Percentiles rank a stretch among this genome's conserved stretches.
Conservation (phyloP, 441 rosid genomes). For the Metrosideros polymorpha region DNA sequence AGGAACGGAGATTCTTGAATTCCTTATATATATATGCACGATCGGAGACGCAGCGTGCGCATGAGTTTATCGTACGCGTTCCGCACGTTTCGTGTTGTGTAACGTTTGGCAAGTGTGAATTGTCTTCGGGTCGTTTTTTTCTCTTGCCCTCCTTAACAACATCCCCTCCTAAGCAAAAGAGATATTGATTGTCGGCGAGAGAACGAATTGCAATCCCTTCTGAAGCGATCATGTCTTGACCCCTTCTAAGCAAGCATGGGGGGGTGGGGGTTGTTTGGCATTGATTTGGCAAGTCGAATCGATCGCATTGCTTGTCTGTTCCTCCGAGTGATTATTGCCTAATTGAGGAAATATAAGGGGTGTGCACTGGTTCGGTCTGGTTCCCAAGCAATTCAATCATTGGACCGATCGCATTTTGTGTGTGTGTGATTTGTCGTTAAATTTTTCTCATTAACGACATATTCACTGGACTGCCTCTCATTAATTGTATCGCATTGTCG, state of each 20-base stretch:
- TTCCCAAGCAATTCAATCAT: no score
- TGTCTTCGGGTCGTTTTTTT: not conserved
- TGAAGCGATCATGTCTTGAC: not conserved
- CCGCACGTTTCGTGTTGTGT: not conserved
- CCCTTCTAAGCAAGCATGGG: not conserved
- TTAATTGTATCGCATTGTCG: no score
- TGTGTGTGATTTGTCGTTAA: no score
- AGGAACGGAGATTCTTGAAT: not conserved
- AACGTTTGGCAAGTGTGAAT: not conserved
- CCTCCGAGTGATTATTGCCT: no score
- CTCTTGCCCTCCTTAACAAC: no score
- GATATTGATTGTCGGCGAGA: not conserved
- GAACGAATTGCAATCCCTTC: not conserved
- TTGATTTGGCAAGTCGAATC: not conserved
- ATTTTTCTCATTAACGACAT: no score
- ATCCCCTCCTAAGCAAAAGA: not conserved
- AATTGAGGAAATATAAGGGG: no score
- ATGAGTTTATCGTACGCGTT: fast-evolving
- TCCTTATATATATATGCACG: not conserved
- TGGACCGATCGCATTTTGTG: no score
- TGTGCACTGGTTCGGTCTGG: no score
- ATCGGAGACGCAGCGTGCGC: no score
- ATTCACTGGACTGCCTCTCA: no score
- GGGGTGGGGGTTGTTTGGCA: not conserved
- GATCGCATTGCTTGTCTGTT: not conserved